A percentile compares a stretch with the other conserved stretches of the same genome.
Evolutionary conservation across 2,329 filamentous ascomycete genomes (phyloP).

Genomic region (Seiridium unicorne): DNA sequence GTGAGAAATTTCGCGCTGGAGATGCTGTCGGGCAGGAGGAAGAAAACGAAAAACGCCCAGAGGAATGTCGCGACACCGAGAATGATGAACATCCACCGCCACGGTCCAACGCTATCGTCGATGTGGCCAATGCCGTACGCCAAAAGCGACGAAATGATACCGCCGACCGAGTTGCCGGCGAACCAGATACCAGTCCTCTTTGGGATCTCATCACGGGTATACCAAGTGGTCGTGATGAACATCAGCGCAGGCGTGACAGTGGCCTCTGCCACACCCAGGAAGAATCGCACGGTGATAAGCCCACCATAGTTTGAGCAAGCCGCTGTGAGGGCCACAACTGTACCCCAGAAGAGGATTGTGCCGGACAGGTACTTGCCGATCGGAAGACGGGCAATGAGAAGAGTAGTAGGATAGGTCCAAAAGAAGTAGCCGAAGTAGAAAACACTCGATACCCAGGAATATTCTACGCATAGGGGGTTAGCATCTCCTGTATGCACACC

Average conservation of each 20-base stretch:
- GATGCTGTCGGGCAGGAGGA: slow-evolving; percentile 51
- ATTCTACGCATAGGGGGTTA: slow-evolving; percentile 24
- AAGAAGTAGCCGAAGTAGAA: slow-evolving; percentile 50
- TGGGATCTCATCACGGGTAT: slow-evolving; percentile 56
- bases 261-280: slow-evolving; percentile 55
- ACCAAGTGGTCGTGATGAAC: slow-evolving; percentile 55
- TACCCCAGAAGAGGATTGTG: slow-evolving; percentile 51
- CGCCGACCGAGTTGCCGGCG: slow-evolving; percentile 47
- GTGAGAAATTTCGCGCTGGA: slow-evolving; percentile 57
- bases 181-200: slow-evolving; percentile 56
- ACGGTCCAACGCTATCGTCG: slow-evolving; percentile 41
- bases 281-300: slow-evolving; percentile 48
- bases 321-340: slow-evolving; percentile 41
- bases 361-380: slow-evolving; percentile 44
- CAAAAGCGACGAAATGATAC: slow-evolving; percentile 45
- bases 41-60: slow-evolving; percentile 46
- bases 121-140: slow-evolving; percentile 58
- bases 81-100: slow-evolving; percentile 59
- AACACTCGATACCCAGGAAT: slow-evolving; percentile 44
- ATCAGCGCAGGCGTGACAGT: slow-evolving; percentile 54
- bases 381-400: slow-evolving; percentile 46
- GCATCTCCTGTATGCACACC: not conserved
- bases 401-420: slow-evolving; percentile 48
- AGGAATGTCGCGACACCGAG: slow-evolving; percentile 50
- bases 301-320: slow-evolving; percentile 47